Conservation (phyloP, 352 stramenopile genomes). For the Globisporangium acanthophoron region DNA sequence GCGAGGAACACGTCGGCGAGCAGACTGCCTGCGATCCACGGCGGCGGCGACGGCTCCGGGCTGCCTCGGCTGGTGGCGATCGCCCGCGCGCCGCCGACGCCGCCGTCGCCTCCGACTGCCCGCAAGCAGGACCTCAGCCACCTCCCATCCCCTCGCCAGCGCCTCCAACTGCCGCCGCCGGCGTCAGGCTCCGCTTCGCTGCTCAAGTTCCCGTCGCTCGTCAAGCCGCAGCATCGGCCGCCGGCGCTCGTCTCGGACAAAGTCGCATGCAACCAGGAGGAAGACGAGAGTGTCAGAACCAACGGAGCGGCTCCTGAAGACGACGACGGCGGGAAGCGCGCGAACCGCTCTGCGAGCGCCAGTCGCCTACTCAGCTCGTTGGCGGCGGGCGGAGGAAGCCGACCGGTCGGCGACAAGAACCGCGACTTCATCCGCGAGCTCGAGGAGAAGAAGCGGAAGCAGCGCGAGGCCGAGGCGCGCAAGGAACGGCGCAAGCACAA, state of each 20-base stretch:
- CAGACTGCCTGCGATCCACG: slow-evolving; percentile 8
- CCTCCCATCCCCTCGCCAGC: slow-evolving; percentile 21
- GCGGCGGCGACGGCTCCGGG: neutral
- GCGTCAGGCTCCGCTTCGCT: slow-evolving; percentile 7
- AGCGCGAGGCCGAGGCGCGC: slow-evolving; percentile 43
- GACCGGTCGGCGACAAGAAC: slow-evolving; percentile 36
- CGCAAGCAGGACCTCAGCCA: slow-evolving; percentile 12
- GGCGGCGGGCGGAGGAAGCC: slow-evolving; percentile 1
- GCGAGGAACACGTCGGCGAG: neutral
- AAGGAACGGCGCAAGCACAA: slow-evolving; percentile 49
- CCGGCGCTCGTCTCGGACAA: neutral
- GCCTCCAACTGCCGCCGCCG: neutral
- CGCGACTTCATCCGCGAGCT: slow-evolving; percentile 64
- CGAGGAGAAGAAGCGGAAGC: slow-evolving; percentile 66
- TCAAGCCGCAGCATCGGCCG: slow-evolving; percentile 22
- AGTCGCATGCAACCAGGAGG: slow-evolving; percentile 35
- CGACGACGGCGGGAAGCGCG: slow-evolving; percentile 10
- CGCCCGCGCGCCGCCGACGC: slow-evolving; percentile 1
- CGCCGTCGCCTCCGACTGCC: neutral
- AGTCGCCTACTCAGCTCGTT: slow-evolving; percentile 15
- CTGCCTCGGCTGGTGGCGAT: slow-evolving; percentile 5
- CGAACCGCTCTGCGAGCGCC: slow-evolving; percentile 3
- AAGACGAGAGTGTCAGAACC: slow-evolving; percentile 10
- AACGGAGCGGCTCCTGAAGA: slow-evolving; percentile 8
- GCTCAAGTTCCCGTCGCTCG: slow-evolving; percentile 35